Base-by-base conservation (phyloP, 2,329 filamentous ascomycete genomes). In the Verticillium albo-atrum region DNA sequence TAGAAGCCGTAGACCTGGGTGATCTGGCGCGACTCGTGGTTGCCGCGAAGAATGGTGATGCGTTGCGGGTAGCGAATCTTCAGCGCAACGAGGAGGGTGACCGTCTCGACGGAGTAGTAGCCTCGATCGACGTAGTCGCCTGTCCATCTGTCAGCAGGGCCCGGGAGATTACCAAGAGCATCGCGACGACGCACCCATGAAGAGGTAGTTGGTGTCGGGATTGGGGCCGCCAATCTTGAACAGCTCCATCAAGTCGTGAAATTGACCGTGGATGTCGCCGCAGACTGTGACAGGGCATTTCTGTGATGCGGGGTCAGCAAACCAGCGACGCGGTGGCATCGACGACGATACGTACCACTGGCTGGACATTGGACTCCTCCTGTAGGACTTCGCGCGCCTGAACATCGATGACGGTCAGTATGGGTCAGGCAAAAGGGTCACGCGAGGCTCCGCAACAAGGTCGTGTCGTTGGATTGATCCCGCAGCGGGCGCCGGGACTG, bases 1-100 rank as follows among this genome's bases (percentile, higher is more conserved):
- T 99, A 99, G 81, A 99, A 99, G 63, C 95, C 95, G 75, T 99
- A 99, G 61, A 99, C 95, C 77, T 98, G 94, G 53, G 95, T 99
- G 75, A 99, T 99, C 79, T 99, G 95, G 69, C 95, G 89, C 65
- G 93, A 97, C 79, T 99, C 95, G 84, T 99, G 95, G 79, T 99
- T 99, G 72, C 95, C 95, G 73, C 95, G 93, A 67, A 99, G 90
- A 74, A 99, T 96, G 68, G 95, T 98, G 79, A 99, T 98, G 78
- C 95, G 91, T 77, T 94, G 89, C 63, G 95, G 95, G 78, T 98
- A 97, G 81, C 95, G 89, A 74, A 98, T 97, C 83, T 98, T 99
- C 74, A 98, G 88, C 65, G 91, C 92, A 70, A 98, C 92, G 68
- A 99, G 89, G 60, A 99, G 87, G 20, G 94, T 97, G 67, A 99